phyloP scores from a whole-genome alignment of 2,329 filamentous ascomycete species.

The Botrytis fabae region DNA sequence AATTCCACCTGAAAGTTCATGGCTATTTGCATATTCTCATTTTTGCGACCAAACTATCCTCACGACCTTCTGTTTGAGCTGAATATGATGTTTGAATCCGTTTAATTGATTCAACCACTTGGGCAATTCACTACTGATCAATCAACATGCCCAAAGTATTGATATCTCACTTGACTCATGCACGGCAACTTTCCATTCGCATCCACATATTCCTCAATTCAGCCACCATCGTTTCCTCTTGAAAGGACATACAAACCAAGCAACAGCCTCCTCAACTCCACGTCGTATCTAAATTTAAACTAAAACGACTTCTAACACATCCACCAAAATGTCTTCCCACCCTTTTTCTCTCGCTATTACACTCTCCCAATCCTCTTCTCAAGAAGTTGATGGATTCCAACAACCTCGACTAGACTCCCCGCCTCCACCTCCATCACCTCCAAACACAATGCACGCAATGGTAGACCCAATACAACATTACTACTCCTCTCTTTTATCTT shows the following conservation, averaged over 20 bases:
- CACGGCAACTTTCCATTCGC: not conserved
- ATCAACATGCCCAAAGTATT: not conserved
- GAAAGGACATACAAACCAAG: not conserved
- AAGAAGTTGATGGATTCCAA: not conserved
- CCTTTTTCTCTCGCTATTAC: not conserved
- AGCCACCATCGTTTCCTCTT: not conserved
- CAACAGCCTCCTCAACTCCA: not conserved
- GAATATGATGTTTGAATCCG: not conserved
- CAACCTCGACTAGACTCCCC: not conserved
- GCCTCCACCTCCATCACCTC: not conserved
- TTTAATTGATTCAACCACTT: not conserved
- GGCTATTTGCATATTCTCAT: not conserved
- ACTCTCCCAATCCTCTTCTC: not conserved
- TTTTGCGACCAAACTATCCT: not conserved
- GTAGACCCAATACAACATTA: not conserved
- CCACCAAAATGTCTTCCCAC: not conserved
- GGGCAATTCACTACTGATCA: not conserved
- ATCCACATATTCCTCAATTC: not conserved
- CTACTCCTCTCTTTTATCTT: not conserved
- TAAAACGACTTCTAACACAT: not conserved
- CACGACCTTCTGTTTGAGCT: not conserved
- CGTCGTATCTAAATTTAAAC: not conserved
- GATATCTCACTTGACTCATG: not conserved
- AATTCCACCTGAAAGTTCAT: constrained; percentile 10
- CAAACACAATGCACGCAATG: not conserved